Evolutionary conservation across 2,329 filamentous ascomycete species (phyloP).

Genomic region (Aspergillus tanneri): DNA sequence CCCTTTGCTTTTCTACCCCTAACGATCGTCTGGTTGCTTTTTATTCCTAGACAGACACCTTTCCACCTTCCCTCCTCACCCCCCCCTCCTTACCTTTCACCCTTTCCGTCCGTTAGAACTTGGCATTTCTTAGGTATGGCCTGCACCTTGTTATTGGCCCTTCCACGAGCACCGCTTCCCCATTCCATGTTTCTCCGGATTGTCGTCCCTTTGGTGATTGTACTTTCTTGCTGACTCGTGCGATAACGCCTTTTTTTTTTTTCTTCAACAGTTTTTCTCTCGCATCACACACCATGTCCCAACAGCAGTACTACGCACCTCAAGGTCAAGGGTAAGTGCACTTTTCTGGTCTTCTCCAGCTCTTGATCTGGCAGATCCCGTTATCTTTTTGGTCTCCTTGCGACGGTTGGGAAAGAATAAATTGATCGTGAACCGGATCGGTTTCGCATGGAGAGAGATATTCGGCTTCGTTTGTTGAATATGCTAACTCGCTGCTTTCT

Average conservation of each 20-base stretch:
- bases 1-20: background rate
- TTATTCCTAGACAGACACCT: too few species aligned
- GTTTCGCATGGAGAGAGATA: background rate
- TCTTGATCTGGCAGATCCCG: background rate
- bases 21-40: background rate
- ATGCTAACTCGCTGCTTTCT: background rate
- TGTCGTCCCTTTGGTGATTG: background rate
- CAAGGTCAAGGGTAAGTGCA: slow-evolving; percentile 40
- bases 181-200: slow-evolving; percentile 2
- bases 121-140: slow-evolving; percentile 26
- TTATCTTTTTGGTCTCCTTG: background rate
- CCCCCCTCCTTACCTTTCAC: background rate
- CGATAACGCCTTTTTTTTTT: background rate
- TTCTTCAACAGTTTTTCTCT: background rate
- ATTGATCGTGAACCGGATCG: background rate
- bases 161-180: slow-evolving; percentile 6
- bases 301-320: slow-evolving; percentile 26
- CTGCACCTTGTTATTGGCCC: slow-evolving; percentile 18
- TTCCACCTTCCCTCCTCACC: background rate
- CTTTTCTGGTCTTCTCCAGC: background rate
- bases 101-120: slow-evolving; percentile 13
- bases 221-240: slow-evolving; percentile 1
- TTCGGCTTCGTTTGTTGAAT: too few species aligned
- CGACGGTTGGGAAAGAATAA: background rate
- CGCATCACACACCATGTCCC: slow-evolving; percentile 19